These are phyloP conservation scores for Aphanomyces euteiches DNA, from an alignment of 352 stramenopile species.

Conservation along the genomic window DNA sequence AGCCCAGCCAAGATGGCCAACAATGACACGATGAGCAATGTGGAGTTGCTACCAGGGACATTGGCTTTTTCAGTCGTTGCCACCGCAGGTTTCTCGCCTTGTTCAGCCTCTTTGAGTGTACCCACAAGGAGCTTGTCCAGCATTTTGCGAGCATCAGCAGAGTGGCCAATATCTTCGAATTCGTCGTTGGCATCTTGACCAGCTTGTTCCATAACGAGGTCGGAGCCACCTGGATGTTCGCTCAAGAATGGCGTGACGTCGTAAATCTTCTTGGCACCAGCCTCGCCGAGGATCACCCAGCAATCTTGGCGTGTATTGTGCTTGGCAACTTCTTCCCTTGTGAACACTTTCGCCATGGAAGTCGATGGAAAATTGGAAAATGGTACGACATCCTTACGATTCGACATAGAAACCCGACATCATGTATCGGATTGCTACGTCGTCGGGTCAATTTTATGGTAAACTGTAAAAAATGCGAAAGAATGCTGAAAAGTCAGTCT, in stretches of 20 bases:
- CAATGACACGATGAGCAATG: slow-evolving; percentile 8
- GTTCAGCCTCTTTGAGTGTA: slow-evolving; percentile 65
- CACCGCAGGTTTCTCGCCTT: slow-evolving; percentile 37
- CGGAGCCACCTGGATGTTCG: slow-evolving; percentile 96
- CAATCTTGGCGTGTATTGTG: slow-evolving; percentile 80
- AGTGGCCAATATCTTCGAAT: slow-evolving; percentile 98
- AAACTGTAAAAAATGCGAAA: too few species aligned
- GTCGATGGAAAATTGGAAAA: not conserved
- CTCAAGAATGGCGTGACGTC: slow-evolving; percentile 97
- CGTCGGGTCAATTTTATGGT: too few species aligned
- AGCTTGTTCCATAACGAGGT: slow-evolving; percentile 95
- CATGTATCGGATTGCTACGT: too few species aligned
- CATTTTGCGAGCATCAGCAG: slow-evolving; percentile 91
- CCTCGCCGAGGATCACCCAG: slow-evolving; percentile 80
- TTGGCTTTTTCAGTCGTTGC: not conserved
- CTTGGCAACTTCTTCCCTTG: slow-evolving; percentile 88
- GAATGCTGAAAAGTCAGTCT: too few species aligned
- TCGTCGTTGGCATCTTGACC: slow-evolving; percentile 90
- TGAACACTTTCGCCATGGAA: slow-evolving; percentile 62
- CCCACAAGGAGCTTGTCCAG: slow-evolving; percentile 92
- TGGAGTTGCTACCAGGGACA: slow-evolving; percentile 4
- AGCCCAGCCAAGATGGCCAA: not conserved
- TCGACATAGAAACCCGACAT: not conserved
- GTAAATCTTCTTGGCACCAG: slow-evolving; percentile 90
- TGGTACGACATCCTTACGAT: not conserved